phyloP scores from a whole-genome alignment of 2,329 filamentous ascomycete genomes.

The Colletotrichum destructivum region DNA sequence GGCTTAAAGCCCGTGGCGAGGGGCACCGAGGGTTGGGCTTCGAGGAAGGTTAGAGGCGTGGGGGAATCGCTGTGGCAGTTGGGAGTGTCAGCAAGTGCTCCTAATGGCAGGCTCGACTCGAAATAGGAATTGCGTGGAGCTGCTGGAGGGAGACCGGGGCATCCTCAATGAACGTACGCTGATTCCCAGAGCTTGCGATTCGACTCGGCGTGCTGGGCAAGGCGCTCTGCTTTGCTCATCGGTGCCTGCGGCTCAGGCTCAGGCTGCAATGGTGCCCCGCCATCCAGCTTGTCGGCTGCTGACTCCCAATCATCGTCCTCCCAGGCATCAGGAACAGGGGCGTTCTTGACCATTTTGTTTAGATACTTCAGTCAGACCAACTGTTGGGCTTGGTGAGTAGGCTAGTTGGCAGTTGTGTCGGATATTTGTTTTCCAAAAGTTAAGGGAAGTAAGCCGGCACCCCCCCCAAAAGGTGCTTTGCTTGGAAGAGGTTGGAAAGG shows the following conservation, averaged over 20 bases:
- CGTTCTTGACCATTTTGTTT: constrained; percentile 63
- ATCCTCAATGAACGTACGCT: constrained; percentile 71
- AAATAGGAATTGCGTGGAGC: neutral
- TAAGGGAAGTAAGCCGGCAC: neutral
- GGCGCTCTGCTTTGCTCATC: constrained; percentile 81
- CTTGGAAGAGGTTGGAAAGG: neutral
- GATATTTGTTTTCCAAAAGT: neutral
- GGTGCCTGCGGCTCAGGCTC: constrained; percentile 54
- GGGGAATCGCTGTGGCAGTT: constrained; percentile 74
- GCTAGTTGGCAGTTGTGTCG: neutral
- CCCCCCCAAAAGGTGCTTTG: constrained; percentile 5
- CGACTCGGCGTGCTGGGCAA: constrained; percentile 84
- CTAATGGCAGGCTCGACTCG: neutral
- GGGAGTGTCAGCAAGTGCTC: constrained; percentile 2
- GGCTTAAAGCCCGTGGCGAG: constrained; percentile 82
- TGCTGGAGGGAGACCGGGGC: neutral
- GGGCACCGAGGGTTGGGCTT: constrained; percentile 74
- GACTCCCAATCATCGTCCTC: constrained; percentile 91
- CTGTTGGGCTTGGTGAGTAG: neutral
- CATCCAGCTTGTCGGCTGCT: constrained; percentile 74
- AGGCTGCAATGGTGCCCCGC: constrained; percentile 54
- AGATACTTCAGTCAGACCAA: neutral
- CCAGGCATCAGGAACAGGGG: constrained; percentile 82
- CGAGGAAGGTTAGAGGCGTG: constrained; percentile 82
- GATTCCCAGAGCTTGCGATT: constrained; percentile 92